phyloP scores from a whole-genome alignment of 345 rosid species.

The Chamaenerion angustifolium region DNA sequence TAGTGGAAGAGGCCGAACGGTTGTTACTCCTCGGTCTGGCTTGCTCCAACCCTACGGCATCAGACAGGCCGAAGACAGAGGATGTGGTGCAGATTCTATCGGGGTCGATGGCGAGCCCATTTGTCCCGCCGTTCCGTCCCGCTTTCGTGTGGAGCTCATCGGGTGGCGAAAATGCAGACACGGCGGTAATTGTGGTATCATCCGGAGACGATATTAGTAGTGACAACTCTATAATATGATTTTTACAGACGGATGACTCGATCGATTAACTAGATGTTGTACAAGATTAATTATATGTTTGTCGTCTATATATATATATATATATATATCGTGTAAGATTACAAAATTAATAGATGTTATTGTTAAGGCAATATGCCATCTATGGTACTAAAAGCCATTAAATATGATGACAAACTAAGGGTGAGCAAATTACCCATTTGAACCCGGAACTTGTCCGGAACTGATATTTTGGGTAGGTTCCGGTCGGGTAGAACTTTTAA shows the following conservation, averaged over 20 bases:
- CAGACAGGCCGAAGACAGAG: slow-evolving; percentile 20
- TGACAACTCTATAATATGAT: not conserved
- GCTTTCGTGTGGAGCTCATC: slow-evolving; percentile 23
- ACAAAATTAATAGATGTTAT: no score
- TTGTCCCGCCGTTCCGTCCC: slow-evolving; percentile 27
- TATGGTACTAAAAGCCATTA: no score
- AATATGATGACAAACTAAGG: no score
- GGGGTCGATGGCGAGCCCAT: slow-evolving; percentile 21
- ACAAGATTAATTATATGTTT: no score
- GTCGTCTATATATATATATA: no score
- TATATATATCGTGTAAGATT: no score
- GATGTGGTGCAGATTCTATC: slow-evolving; percentile 20
- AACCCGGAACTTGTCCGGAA: no score
- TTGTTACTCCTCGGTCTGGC: slow-evolving; percentile 29
- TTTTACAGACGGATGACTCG: not conserved
- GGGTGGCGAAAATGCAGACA: not conserved
- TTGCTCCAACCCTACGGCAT: slow-evolving; percentile 28
- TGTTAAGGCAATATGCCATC: no score
- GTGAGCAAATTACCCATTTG: no score
- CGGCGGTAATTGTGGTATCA: not conserved
- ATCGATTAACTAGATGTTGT: no score
- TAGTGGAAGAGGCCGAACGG: slow-evolving; percentile 18
- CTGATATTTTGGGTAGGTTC: no score
- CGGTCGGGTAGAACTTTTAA: no score
- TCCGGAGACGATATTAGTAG: not conserved